Percentiles rank a stretch among this genome's conserved stretches.
Evolutionary conservation across 192 early-diverging fungal genomes (phyloP).

Genomic region (Kappamyces sp.): DNA sequence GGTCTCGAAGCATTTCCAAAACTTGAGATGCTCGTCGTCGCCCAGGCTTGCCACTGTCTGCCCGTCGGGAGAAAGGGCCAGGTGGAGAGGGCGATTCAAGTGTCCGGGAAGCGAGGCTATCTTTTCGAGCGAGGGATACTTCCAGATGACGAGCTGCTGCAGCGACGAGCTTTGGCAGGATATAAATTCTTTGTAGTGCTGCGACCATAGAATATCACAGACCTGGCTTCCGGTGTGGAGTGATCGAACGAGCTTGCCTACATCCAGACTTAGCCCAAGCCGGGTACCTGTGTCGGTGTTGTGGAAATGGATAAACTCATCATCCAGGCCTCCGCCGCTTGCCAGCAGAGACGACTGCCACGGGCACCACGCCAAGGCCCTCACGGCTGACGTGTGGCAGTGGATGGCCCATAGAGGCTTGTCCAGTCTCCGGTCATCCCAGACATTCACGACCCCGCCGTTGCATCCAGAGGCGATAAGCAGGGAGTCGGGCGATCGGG

Average conservation of each 20-base stretch:
- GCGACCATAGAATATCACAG: conserved; percentile 34
- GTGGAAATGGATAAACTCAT: background rate
- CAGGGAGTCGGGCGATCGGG: background rate
- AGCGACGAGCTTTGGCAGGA: conserved; percentile 23
- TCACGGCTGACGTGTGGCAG: conserved; percentile 3
- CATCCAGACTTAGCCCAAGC: no score
- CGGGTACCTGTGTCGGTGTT: background rate
- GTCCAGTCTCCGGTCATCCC: conserved; percentile 8
- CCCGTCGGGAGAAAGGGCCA: conserved; percentile 38
- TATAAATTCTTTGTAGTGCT: conserved; percentile 35
- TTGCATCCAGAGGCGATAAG: conserved; percentile 14
- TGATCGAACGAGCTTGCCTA: background rate
- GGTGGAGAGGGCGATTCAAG: conserved; percentile 27
- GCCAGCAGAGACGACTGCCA: conserved; percentile 3
- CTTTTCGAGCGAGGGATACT: conserved; percentile 26
- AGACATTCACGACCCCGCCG: conserved; percentile 9
- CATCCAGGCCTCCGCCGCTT: conserved; percentile 14
- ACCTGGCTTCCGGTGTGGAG: conserved; percentile 18
- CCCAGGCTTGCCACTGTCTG: conserved; percentile 33
- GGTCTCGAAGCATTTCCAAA: conserved; percentile 31
- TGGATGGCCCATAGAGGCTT: background rate
- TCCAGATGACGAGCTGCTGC: conserved; percentile 37
- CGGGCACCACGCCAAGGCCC: conserved; percentile 12
- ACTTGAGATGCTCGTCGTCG: conserved; percentile 41
- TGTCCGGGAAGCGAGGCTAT: conserved; percentile 28